These are phyloP conservation scores for Meripilus lineatus DNA, from an alignment of 1,284 basidiomycete genomes.

Conservation along the genomic window DNA sequence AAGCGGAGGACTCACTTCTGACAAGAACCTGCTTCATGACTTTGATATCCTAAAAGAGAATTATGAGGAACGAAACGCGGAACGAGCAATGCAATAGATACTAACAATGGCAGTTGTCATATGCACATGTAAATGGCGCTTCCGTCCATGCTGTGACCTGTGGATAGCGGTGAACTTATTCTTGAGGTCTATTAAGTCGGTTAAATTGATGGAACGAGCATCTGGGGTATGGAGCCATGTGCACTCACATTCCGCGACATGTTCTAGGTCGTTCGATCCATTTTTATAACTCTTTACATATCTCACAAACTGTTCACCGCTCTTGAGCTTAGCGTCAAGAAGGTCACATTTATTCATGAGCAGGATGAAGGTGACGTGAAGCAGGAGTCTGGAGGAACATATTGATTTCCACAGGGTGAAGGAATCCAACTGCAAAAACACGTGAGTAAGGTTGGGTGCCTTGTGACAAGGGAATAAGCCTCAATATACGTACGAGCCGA, in stretches of 20 bases:
- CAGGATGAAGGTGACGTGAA: conserved; percentile 48
- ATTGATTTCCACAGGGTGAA: conserved; percentile 57
- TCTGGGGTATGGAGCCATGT: not conserved
- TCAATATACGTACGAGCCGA: conserved; percentile 39
- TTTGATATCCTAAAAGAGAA: conserved; percentile 44
- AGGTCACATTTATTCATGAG: conserved; percentile 65
- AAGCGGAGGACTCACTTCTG: conserved; percentile 32
- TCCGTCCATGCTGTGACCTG: conserved; percentile 17
- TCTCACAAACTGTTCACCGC: conserved; percentile 44
- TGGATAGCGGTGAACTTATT: conserved; percentile 48
- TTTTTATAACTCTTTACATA: conserved; percentile 49
- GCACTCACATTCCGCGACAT: conserved; percentile 49
- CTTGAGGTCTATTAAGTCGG: conserved; percentile 36
- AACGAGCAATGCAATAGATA: conserved; percentile 9
- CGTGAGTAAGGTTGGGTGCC: not conserved
- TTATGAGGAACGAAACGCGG: not conserved
- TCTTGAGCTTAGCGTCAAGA: conserved; percentile 45
- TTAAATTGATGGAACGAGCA: not conserved
- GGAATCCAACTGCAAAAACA: conserved; percentile 43
- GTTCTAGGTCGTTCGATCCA: conserved; percentile 46
- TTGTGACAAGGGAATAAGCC: conserved; percentile 1
- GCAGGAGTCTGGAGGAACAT: conserved; percentile 51
- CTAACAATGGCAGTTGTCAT: conserved; percentile 51
- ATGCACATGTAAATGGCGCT: conserved; percentile 44
- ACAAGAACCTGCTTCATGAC: conserved; percentile 43